Percentiles rank a stretch among this genome's conserved stretches.
phyloP scores from a whole-genome alignment of 495 filamentous ascomycete species.

The Podospora comata region DNA sequence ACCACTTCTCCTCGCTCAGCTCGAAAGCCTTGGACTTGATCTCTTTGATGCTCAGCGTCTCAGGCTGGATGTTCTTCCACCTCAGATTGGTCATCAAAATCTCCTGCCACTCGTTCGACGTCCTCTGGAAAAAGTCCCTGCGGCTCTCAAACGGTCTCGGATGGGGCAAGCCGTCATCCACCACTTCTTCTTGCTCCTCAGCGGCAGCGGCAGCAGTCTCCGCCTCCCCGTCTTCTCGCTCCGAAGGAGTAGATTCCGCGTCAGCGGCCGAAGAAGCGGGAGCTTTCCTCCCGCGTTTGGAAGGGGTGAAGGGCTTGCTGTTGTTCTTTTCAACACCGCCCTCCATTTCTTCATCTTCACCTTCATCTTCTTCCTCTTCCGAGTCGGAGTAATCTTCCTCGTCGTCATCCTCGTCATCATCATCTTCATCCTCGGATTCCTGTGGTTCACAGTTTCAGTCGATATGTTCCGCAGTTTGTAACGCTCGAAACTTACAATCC shows the following conservation, averaged over 20 bases:
- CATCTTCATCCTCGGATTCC: constrained; percentile 67
- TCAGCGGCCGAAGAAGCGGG: constrained; percentile 30
- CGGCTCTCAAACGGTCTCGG: constrained; percentile 80
- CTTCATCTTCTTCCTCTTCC: constrained; percentile 57
- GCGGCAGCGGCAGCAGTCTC: constrained; percentile 36
- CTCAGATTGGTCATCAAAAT: constrained; percentile 66
- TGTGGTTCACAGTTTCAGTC: constrained; percentile 24
- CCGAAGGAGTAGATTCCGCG: constrained; percentile 28
- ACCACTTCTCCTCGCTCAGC: constrained; percentile 93
- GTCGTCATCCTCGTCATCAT: constrained; percentile 64
- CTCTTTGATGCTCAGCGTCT: constrained; percentile 78
- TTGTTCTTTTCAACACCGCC: constrained; percentile 33
- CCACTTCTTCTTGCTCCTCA: constrained; percentile 20
- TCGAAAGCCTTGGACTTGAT: constrained; percentile 85
- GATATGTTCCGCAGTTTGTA: background rate
- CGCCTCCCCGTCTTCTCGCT: constrained; percentile 47
- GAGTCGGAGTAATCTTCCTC: constrained; percentile 68
- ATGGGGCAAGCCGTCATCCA: constrained; percentile 60
- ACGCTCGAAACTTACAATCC: constrained; percentile 55
- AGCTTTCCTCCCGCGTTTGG: constrained; percentile 49
- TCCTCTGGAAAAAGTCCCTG: constrained; percentile 87
- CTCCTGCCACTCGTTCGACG: constrained; percentile 87
- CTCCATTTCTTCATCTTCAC: constrained; percentile 54
- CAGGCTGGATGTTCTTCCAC: constrained; percentile 56
- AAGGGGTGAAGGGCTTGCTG: constrained; percentile 27